These are phyloP conservation scores for Dentipellis sp. DNA, from an alignment of 768 basidiomycete species.

Conservation along the genomic window DNA sequence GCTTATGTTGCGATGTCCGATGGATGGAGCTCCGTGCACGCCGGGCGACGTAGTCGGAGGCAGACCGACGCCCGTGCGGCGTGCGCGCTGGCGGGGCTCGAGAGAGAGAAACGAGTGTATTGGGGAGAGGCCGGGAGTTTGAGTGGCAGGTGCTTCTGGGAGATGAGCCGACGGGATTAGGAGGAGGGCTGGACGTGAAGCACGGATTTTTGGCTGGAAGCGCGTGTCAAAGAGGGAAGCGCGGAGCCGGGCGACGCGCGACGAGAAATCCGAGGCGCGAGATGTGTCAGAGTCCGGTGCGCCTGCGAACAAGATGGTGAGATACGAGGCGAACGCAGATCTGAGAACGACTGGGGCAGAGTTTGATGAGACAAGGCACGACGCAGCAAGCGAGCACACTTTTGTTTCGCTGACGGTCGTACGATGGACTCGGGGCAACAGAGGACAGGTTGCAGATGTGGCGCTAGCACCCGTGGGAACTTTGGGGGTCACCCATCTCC, in stretches of 20 bases:
- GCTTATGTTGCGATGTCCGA: not conserved
- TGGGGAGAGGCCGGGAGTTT: too few species aligned
- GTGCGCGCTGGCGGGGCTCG: too few species aligned
- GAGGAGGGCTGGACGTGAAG: not conserved
- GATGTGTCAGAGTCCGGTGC: not conserved
- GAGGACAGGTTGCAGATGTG: not conserved
- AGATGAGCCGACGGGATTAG: not conserved
- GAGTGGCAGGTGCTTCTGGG: too few species aligned
- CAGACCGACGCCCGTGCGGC: too few species aligned
- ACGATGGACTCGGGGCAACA: not conserved
- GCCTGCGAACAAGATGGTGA: not conserved
- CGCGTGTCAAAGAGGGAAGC: not conserved
- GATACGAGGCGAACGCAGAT: not conserved
- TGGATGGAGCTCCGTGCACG: not conserved
- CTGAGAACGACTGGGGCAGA: not conserved
- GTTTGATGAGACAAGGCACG: not conserved
- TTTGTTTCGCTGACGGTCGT: not conserved
- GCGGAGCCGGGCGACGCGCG: not conserved
- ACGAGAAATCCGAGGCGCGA: not conserved
- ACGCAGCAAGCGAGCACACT: not conserved
- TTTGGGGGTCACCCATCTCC: conserved; percentile 7
- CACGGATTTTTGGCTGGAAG: not conserved
- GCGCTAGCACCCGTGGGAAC: conserved; percentile 10
- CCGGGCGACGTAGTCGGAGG: not conserved
- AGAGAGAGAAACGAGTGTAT: too few species aligned